phyloP scores from a whole-genome alignment of 345 rosid genomes.

The Rhodomyrtus tomentosa region DNA sequence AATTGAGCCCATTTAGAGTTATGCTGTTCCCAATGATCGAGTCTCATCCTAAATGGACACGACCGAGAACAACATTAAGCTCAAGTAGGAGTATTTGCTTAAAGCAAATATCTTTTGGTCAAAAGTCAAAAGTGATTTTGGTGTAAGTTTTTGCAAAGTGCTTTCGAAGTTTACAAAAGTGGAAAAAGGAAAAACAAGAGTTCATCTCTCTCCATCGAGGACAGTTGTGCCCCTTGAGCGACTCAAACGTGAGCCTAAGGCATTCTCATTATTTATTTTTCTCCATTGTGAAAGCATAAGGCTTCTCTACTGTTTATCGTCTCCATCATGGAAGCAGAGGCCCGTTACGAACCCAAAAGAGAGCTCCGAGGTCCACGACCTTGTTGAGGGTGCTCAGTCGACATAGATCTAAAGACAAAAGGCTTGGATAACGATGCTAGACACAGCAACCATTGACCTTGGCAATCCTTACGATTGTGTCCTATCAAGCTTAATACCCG shows the following conservation, averaged over 20 bases:
- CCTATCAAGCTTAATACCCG: background rate
- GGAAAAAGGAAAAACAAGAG: background rate
- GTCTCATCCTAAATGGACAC: background rate
- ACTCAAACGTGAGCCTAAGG: background rate
- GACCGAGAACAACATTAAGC: background rate
- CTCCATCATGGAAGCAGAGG: background rate
- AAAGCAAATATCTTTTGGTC: background rate
- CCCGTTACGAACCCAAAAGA: background rate
- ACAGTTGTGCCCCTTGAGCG: background rate
- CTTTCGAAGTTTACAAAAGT: background rate
- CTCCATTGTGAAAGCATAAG: background rate
- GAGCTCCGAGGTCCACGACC: background rate
- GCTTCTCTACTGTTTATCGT: too few relatives aligned
- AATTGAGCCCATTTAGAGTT: background rate
- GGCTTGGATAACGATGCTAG: background rate
- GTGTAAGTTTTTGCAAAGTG: background rate
- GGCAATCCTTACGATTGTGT: background rate
- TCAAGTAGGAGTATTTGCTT: background rate
- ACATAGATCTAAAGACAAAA: background rate
- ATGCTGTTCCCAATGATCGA: background rate
- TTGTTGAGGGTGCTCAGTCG: background rate
- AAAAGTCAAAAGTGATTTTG: background rate
- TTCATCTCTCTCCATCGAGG: fast-evolving
- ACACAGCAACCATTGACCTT: background rate
- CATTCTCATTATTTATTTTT: background rate